Conservation (phyloP, 2,329 filamentous ascomycete species). For the Sporothrix phasma region DNA sequence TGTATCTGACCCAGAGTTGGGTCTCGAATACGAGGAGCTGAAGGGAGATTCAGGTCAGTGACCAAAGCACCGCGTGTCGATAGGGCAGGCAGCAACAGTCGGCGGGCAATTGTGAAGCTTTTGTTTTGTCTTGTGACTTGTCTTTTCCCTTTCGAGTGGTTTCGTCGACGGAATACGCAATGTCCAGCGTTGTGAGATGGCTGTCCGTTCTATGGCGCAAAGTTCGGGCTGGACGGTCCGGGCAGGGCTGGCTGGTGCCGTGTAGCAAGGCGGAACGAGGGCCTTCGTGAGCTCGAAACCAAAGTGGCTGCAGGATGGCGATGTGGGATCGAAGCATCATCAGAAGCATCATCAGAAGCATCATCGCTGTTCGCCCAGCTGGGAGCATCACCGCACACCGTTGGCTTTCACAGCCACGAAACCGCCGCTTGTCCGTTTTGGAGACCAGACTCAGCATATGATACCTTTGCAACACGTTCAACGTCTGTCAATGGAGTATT, state of each 20-base stretch:
- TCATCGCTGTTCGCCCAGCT: too few species aligned
- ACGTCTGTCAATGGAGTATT: not conserved
- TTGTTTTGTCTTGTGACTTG: too few species aligned
- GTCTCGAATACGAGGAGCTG: too few species aligned
- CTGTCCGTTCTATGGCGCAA: not conserved
- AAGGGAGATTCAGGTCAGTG: too few species aligned
- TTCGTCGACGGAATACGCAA: constrained; percentile 1
- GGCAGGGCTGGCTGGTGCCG: not conserved
- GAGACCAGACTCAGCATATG: not conserved
- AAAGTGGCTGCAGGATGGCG: too few species aligned
- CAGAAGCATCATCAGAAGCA: too few species aligned
- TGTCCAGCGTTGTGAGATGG: not conserved
- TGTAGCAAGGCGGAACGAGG: not conserved
- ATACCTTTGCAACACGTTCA: not conserved
- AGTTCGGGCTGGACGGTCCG: not conserved
- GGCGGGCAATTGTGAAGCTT: not conserved
- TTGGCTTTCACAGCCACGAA: too few species aligned
- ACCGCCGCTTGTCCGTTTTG: not conserved
- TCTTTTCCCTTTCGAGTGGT: not conserved
- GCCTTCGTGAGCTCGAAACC: too few species aligned
- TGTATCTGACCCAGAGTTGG: too few species aligned
- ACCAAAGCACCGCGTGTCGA: too few species aligned
- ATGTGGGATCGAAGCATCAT: too few species aligned
- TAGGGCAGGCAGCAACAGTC: not conserved
- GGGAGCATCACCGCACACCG: too few species aligned